phyloP scores from a whole-genome alignment of 192 early-diverging fungal genomes.

The Podila epigama region DNA sequence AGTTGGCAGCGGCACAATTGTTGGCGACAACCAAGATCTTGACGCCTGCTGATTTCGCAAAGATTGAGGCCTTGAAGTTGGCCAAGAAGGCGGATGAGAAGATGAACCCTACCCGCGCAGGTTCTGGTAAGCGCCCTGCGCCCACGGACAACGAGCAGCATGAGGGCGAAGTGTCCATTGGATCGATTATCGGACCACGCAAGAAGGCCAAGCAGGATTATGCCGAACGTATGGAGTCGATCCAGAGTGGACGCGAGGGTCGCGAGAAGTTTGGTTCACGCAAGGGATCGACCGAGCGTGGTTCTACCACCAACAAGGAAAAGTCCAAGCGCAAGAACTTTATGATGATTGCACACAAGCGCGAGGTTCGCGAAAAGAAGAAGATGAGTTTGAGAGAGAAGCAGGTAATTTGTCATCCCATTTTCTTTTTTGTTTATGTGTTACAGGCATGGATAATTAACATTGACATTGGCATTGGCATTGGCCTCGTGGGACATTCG shows the following conservation, averaged over 20 bases:
- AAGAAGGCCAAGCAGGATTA: conserved; percentile 91
- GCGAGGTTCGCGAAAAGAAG: conserved; percentile 73
- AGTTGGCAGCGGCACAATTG: conserved; percentile 53
- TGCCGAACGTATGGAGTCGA: conserved; percentile 88
- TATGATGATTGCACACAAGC: conserved; percentile 96
- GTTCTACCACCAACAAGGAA: conserved; percentile 87
- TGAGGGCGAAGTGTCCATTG: conserved; percentile 47
- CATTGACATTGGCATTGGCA: too few species aligned
- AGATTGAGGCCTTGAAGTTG: conserved; percentile 78
- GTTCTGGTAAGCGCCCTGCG: conserved; percentile 42
- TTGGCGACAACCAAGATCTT: conserved; percentile 72
- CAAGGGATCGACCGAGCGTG: conserved; percentile 83
- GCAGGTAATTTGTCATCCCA: conserved; percentile 50
- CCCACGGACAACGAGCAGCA: conserved; percentile 23
- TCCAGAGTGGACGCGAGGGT: conserved; percentile 89
- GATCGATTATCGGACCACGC: conserved; percentile 63
- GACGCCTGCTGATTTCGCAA: conserved; percentile 91
- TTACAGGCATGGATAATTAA: too few species aligned
- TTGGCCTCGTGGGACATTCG: too few species aligned
- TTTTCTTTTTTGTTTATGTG: neutral
- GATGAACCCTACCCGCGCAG: conserved; percentile 28
- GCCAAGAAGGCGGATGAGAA: conserved; percentile 66
- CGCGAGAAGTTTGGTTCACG: conserved; percentile 89
- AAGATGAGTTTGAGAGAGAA: conserved; percentile 81
- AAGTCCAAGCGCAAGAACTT: conserved; percentile 94